A percentile compares a stretch with the other conserved stretches of the same genome.
These are phyloP conservation scores for Hordeum marinum DNA, from an alignment of 176 grass and related monocot genomes.

Conservation along the genomic window DNA sequence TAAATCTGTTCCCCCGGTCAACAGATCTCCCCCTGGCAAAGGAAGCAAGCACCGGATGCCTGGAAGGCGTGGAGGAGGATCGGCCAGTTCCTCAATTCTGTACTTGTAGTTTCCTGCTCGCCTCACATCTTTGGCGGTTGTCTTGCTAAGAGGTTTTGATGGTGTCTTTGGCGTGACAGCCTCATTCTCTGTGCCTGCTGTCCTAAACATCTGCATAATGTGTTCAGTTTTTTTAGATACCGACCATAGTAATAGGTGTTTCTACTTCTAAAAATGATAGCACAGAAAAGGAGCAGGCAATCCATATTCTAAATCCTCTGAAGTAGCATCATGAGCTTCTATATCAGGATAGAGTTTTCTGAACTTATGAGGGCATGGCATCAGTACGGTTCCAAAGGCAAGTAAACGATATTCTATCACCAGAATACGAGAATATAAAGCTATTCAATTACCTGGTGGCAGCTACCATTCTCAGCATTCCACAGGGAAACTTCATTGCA, in stretches of 20 bases:
- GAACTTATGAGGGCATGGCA: background rate
- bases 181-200: slow-evolving; percentile 70
- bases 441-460: slow-evolving; percentile 71
- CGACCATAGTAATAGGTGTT: background rate
- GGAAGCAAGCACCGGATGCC: slow-evolving; percentile 86
- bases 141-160: slow-evolving; percentile 52
- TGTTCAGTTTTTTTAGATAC: slow-evolving; percentile 22
- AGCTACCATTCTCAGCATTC: slow-evolving; percentile 98
- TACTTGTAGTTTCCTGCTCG: slow-evolving; percentile 63
- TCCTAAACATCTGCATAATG: slow-evolving; percentile 73
- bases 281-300: background rate
- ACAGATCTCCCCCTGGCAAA: slow-evolving; percentile 77
- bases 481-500: slow-evolving; percentile 86
- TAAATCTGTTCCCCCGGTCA: slow-evolving; percentile 85
- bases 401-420: background rate
- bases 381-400: background rate
- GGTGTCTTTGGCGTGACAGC: slow-evolving; percentile 44
- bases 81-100: slow-evolving; percentile 82
- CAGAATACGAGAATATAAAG: background rate
- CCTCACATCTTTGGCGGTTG: slow-evolving; percentile 51
- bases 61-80: slow-evolving; percentile 60
- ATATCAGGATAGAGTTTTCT: background rate
- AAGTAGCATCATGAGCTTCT: background rate
- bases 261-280: background rate
- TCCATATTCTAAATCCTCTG: background rate